Evolutionary conservation across 208 protist genomes (phyloP).

Genomic region (Zelonia costaricensis): DNA sequence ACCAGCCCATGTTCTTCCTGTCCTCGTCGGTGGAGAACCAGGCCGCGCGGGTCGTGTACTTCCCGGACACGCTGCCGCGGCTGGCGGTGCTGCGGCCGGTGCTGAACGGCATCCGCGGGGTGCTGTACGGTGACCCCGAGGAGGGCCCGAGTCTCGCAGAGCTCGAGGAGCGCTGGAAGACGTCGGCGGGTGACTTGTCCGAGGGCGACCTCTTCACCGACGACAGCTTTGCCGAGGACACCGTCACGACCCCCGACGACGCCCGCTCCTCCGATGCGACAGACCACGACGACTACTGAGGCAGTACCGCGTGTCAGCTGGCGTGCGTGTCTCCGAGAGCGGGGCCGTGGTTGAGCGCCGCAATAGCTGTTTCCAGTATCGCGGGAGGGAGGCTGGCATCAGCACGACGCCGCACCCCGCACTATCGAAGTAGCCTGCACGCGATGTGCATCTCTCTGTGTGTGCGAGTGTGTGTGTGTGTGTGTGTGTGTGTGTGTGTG

Average conservation of each 20-base stretch:
- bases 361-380: too few species aligned
- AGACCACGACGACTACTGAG: slow-evolving; percentile 7
- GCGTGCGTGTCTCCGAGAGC: too few species aligned
- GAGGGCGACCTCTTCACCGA: slow-evolving; percentile 22
- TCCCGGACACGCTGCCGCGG: slow-evolving; percentile 75
- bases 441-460: too few species aligned
- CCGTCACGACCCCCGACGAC: slow-evolving; percentile 20
- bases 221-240: slow-evolving; percentile 41
- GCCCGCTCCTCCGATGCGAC: slow-evolving; percentile 14
- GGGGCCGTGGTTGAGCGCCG: too few species aligned
- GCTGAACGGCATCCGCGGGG: slow-evolving; percentile 64
- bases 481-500: not conserved
- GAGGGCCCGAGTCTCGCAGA: slow-evolving; percentile 53
- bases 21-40: slow-evolving; percentile 78
- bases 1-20: slow-evolving; percentile 82
- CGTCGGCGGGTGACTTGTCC: slow-evolving; percentile 9
- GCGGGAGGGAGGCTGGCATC: too few species aligned
- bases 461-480: not conserved
- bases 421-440: too few species aligned
- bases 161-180: slow-evolving; percentile 35
- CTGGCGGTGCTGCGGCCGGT: slow-evolving; percentile 68
- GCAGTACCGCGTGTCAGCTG: not conserved
- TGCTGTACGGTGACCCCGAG: slow-evolving; percentile 79
- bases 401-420: too few species aligned
- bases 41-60: slow-evolving; percentile 56